Evolutionary conservation across 768 basidiomycete species (phyloP).

Genomic region (Dioszegia hungarica): DNA sequence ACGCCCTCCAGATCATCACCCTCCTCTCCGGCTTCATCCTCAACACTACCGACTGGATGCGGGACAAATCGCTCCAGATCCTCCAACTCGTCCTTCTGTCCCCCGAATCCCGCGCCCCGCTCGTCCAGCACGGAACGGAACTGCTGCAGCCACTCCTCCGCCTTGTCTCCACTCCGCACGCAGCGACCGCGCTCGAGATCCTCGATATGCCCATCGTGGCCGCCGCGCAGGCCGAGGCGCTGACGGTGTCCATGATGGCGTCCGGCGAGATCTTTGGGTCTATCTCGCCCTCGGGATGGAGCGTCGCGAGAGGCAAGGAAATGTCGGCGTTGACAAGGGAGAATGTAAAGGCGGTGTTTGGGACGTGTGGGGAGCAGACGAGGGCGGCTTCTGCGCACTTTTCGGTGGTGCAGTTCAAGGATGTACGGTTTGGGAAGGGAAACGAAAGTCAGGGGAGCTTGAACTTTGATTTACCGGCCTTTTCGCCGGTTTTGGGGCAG

Average conservation of each 20-base stretch:
- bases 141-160: conserved; percentile 85
- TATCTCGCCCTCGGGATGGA: conserved; percentile 81
- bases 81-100: conserved; percentile 84
- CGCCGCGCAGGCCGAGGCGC: conserved; percentile 4
- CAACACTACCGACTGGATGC: conserved; percentile 75
- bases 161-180: conserved; percentile 79
- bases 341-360: conserved; percentile 79
- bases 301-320: conserved; percentile 63
- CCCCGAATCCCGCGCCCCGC: conserved; percentile 67
- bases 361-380: conserved; percentile 68
- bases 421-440: conserved; percentile 18
- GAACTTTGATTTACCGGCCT: not conserved
- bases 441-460: not conserved
- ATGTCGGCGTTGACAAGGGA: conserved; percentile 62
- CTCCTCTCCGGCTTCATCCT: conserved; percentile 80
- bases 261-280: conserved; percentile 69
- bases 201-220: conserved; percentile 68
- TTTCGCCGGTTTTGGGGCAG: not conserved
- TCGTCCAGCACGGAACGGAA: conserved; percentile 74
- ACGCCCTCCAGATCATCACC: conserved; percentile 70
- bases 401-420: conserved; percentile 44
- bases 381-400: conserved; percentile 63
- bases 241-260: conserved; percentile 48
- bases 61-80: conserved; percentile 76
- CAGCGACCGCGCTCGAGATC: conserved; percentile 82